Evolutionary conservation across 257 asterid species (phyloP).

Genomic region (Solanum pinnatisectum): DNA sequence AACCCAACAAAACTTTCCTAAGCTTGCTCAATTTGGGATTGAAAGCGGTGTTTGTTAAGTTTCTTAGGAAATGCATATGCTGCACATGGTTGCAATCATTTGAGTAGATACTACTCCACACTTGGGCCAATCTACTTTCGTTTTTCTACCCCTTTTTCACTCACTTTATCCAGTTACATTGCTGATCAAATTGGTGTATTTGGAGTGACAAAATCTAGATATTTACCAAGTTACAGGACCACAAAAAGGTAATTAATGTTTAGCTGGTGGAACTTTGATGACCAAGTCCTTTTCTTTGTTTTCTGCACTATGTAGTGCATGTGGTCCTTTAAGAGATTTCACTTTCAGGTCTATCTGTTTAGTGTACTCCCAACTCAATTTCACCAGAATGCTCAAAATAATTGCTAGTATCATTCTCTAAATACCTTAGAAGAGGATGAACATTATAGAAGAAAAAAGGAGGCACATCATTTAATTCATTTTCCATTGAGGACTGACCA

Average conservation of each 20-base stretch:
- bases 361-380: not conserved
- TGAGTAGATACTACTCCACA: not conserved
- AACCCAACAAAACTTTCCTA: not conserved
- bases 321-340: conserved; percentile 28
- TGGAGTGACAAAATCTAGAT: not conserved
- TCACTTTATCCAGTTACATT: not conserved
- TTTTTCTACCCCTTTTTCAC: not conserved
- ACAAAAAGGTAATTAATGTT: not conserved
- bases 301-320: conserved; percentile 18
- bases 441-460: not conserved
- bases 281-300: conserved; percentile 24
- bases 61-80: not conserved
- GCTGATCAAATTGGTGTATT: not conserved
- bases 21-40: not conserved
- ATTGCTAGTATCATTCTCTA: not conserved
- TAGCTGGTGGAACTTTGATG: not conserved
- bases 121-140: not conserved
- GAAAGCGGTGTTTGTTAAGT: not conserved
- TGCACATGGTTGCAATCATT: not conserved
- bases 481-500: not conserved
- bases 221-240: not conserved
- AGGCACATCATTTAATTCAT: not conserved
- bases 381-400: not conserved
- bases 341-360: conserved; percentile 18
- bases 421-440: not conserved